These are phyloP conservation scores for Yarrowia sp. DNA, from an alignment of 805 yeast species.

Conservation along the genomic window DNA sequence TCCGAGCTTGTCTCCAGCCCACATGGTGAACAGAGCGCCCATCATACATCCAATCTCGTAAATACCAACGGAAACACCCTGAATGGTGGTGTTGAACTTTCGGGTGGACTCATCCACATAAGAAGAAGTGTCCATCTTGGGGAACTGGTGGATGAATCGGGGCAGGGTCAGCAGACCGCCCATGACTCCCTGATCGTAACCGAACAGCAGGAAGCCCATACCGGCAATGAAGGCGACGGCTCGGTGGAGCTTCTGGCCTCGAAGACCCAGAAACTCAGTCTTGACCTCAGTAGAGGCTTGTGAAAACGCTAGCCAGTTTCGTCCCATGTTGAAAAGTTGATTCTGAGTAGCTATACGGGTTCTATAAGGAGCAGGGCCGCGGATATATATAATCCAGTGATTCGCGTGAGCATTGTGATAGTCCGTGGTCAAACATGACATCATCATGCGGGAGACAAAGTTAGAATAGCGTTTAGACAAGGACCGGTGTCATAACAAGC, in stretches of 20 bases:
- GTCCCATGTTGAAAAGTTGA: constrained; percentile 13
- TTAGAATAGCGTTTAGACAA: constrained; percentile 20
- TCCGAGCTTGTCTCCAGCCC: constrained; percentile 58
- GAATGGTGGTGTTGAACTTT: constrained; percentile 41
- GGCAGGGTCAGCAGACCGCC: constrained; percentile 73
- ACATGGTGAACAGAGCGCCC: constrained; percentile 58
- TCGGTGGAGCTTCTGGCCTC: constrained; percentile 41
- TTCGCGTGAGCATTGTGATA: constrained; percentile 21
- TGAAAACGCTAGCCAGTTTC: constrained; percentile 28
- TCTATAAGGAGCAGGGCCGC: neutral
- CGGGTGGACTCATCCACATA: constrained; percentile 10
- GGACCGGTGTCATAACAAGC: constrained; percentile 29
- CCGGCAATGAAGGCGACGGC: constrained; percentile 44
- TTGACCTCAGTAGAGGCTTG: constrained; percentile 31
- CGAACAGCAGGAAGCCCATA: constrained; percentile 58
- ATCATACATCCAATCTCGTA: constrained; percentile 59
- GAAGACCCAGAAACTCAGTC: constrained; percentile 41
- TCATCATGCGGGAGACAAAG: constrained; percentile 5
- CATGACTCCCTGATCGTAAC: constrained; percentile 81
- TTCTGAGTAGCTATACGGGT: constrained; percentile 5
- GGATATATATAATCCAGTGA: neutral
- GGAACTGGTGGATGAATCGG: constrained; percentile 43
- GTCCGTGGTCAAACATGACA: constrained; percentile 13
- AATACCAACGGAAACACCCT: constrained; percentile 47
- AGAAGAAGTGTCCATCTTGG: constrained; percentile 40